Conservation (phyloP, 2,329 filamentous ascomycete genomes). For the Aspergillus sp. region DNA sequence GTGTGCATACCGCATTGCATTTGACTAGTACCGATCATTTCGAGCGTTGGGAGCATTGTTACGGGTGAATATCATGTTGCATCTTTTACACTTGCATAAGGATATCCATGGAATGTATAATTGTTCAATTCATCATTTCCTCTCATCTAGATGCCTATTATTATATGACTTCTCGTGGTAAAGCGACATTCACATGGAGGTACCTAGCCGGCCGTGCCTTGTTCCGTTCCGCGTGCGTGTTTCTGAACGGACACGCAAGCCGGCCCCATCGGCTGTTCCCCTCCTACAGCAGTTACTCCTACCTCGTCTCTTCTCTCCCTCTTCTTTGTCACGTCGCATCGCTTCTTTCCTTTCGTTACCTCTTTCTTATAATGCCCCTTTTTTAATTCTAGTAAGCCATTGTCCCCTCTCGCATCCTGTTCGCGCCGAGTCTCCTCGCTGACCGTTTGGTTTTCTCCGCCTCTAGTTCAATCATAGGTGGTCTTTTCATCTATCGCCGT, state of each 20-base stretch:
- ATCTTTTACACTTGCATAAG: not conserved
- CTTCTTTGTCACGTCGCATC: not conserved
- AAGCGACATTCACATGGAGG: no score
- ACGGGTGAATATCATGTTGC: constrained; percentile 4
- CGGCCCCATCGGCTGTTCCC: not conserved
- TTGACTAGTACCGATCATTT: not conserved
- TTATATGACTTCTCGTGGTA: no score
- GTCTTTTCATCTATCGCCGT: constrained; percentile 12
- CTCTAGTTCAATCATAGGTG: constrained; percentile 10
- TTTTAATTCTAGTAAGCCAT: constrained; percentile 11
- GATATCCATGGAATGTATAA: not conserved
- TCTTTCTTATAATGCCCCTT: constrained; percentile 15
- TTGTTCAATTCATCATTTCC: not conserved
- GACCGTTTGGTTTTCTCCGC: not conserved
- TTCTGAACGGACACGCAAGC: not conserved
- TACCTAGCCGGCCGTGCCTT: no score
- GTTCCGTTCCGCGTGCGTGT: not conserved
- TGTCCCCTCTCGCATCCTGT: not conserved
- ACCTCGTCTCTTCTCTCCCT: not conserved
- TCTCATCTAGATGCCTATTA: no score
- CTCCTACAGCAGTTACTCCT: not conserved
- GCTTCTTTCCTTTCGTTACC: not conserved
- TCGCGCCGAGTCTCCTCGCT: not conserved
- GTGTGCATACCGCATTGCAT: not conserved
- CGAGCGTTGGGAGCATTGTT: constrained; percentile 6